A percentile compares a stretch with the other conserved stretches of the same genome.
Evolutionary conservation across 192 early-diverging fungal genomes (phyloP).

Genomic region (Rhizoclosmatium sp.): DNA sequence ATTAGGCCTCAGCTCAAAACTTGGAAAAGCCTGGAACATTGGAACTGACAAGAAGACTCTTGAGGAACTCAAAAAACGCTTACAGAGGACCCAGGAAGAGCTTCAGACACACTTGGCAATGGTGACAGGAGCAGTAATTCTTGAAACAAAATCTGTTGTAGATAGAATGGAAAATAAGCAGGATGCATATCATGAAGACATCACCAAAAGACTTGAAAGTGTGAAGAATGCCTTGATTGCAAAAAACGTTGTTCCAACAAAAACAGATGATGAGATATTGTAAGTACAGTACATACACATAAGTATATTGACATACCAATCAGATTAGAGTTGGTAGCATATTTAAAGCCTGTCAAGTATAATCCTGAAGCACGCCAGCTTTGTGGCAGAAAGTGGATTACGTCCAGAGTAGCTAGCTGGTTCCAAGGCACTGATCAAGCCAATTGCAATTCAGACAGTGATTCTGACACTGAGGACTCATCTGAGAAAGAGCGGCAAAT

Average conservation of each 20-base stretch:
- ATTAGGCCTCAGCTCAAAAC: background rate
- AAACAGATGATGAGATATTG: background rate
- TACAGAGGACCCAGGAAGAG: background rate
- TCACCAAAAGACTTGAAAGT: background rate
- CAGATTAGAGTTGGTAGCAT: background rate
- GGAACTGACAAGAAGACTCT: background rate
- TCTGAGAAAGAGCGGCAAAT: background rate
- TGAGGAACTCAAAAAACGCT: background rate
- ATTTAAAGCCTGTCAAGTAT: background rate
- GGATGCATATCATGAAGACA: background rate
- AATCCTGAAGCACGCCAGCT: background rate
- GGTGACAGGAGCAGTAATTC: background rate
- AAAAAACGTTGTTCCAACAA: background rate
- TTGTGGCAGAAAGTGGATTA: background rate
- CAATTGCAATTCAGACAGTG: background rate
- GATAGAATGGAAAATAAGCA: background rate
- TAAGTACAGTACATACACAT: background rate
- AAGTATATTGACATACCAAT: background rate
- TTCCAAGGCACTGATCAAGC: background rate
- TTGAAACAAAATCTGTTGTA: background rate
- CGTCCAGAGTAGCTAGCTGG: background rate
- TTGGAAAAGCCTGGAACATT: background rate
- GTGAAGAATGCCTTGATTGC: background rate
- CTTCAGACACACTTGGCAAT: background rate
- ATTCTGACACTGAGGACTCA: background rate